Base-by-base conservation (phyloP, 768 basidiomycete genomes). In the Mycena capillaripes region DNA sequence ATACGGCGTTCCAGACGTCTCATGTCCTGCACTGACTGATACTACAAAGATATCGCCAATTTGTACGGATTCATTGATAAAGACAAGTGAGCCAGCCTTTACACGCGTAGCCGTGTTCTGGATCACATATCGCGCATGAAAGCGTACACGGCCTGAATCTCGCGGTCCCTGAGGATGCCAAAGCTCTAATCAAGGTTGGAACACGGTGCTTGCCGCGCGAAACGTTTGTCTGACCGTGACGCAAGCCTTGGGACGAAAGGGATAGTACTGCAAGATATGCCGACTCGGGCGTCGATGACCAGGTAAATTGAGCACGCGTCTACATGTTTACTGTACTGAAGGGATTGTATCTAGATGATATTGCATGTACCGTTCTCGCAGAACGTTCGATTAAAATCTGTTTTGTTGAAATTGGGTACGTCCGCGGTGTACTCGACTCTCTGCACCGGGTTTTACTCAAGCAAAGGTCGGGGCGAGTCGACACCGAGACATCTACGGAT, bases 231-330 rank as follows among this genome's bases (percentile, higher is more conserved):
- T 67, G n/a, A 67, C 16, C 38, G 65, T 23, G 44, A 48, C 19
- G 38, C 25, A 63, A 73, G 80, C 90, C 92, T 3, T 96, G 95
- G 95, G 88, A 92, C 66, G 86, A 93, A 75, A 84, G 95, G 53
- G 93, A 96, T 27, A 90, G 92, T 59, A 91, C 88, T 14, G 81
- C 81, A 4, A 86, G 84, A 73, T 95, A 84, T 71, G 91, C 90
- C 17, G 92, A 96, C 23, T 95, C 95, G 0, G 91, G 90, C 36
- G 95, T 95, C 17, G 95, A 96, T 74, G 95, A 96, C 78, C 94
- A 96, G 88, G 95, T 93, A 58, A 84, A 70, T 36, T 66, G 23
- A 14, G 53, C 46, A 14, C 40, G 29, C 27, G 30, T 61, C 34
- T 38, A 57, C 29, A 48, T 25, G 25, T 17, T 50, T 29, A 77